Conservation (phyloP, 2,329 filamentous ascomycete species). For the Arthrobotrys megalospora region DNA sequence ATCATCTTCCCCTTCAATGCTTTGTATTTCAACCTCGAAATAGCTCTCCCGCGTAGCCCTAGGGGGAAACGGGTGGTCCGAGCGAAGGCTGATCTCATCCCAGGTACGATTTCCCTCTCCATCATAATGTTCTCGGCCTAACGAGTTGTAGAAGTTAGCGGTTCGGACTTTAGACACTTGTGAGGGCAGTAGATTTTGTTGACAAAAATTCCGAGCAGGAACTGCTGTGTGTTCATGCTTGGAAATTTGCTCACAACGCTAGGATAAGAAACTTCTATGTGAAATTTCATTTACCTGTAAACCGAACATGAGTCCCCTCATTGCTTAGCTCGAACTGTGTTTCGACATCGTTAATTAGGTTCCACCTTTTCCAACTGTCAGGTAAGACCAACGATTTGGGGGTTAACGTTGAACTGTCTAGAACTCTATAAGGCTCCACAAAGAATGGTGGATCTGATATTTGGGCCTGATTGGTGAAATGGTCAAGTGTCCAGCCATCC, state of each 20-base stretch:
- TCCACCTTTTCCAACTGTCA: background rate
- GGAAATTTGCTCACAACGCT: no score
- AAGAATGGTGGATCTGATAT: background rate
- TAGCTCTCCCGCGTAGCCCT: background rate
- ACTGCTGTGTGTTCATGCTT: no score
- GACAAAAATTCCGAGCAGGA: no score
- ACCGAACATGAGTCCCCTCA: background rate
- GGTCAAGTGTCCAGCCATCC: background rate
- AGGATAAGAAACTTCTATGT: no score
- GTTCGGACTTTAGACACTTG: no score
- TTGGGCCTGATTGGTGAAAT: background rate
- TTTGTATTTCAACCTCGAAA: conserved; percentile 3
- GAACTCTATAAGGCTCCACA: background rate
- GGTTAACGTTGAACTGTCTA: background rate
- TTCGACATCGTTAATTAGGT: background rate
- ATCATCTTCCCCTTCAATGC: background rate
- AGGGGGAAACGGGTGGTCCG: background rate
- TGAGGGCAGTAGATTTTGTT: no score
- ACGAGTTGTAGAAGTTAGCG: no score
- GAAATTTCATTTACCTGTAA: background rate
- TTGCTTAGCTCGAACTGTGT: background rate
- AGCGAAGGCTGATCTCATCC: background rate
- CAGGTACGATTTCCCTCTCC: background rate
- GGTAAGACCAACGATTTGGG: background rate
- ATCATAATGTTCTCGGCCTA: no score